Evolutionary conservation across 306 rosid species (phyloP).

Genomic region (Dicorynia guianensis): DNA sequence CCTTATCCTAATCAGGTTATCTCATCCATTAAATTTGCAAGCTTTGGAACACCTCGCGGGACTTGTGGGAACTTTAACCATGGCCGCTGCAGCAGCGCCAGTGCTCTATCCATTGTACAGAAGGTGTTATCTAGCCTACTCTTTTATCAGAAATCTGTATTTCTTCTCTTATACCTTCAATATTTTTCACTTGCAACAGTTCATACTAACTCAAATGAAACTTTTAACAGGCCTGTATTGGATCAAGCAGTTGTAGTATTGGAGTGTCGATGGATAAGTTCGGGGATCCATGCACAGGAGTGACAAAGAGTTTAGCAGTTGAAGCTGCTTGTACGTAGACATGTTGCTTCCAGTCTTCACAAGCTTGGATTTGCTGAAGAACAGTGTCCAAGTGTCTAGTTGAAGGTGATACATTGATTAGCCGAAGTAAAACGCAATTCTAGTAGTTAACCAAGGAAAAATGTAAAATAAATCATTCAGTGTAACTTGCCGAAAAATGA

Average conservation of each 20-base stretch:
- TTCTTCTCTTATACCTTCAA: slow-evolving; percentile 1
- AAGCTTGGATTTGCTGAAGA: slow-evolving; percentile 2
- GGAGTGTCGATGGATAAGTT: slow-evolving; percentile 61
- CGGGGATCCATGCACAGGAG: slow-evolving; percentile 81
- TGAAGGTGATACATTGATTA: slow-evolving; percentile 39
- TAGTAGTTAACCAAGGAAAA: slow-evolving; percentile 11
- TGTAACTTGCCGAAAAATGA: slow-evolving; percentile 23
- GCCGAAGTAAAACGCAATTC: slow-evolving; percentile 28
- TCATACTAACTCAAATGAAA: slow-evolving; percentile 33
- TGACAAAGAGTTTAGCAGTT: slow-evolving; percentile 81
- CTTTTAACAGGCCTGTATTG: slow-evolving; percentile 79
- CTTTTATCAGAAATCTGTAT: neutral
- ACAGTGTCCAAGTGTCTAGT: slow-evolving; percentile 23
- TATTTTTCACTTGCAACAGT: slow-evolving; percentile 1
- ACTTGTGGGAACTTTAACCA: slow-evolving; percentile 78
- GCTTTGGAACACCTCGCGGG: slow-evolving; percentile 83
- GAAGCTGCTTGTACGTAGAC: slow-evolving; percentile 78
- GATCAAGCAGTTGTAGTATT: slow-evolving; percentile 76
- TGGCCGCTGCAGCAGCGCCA: slow-evolving; percentile 71
- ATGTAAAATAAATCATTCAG: slow-evolving; percentile 17
- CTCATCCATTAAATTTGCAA: slow-evolving; percentile 86
- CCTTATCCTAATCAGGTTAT: slow-evolving; percentile 76
- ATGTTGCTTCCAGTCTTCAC: slow-evolving; percentile 22
- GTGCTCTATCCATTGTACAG: slow-evolving; percentile 69
- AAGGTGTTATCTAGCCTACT: slow-evolving; percentile 56